Evolutionary conservation across 257 asterid species (phyloP), one percentile per base, ranked within the genome.

Genomic region (Parsonsia alboflavescens): DNA sequence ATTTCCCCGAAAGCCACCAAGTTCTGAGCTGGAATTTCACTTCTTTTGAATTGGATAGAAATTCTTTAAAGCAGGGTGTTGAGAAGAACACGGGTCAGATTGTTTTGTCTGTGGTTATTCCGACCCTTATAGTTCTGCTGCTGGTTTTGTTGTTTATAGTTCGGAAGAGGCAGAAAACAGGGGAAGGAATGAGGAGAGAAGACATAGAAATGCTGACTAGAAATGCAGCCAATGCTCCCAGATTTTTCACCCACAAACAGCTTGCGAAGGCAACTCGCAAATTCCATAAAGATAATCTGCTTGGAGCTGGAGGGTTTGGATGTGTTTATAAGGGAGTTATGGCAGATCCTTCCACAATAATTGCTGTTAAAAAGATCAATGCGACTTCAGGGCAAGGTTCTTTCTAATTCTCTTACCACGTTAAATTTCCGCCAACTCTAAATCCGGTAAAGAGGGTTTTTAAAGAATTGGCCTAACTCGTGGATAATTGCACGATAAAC

Each of bases 251-350:
- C n/a, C 88, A 80, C 71, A 78, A 84, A 77, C 81, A 89, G 72
- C 89, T 91, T 70, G 80, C 89, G 10, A 89, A 73, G 81, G 91
- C 87, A 2, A 91, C 97, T 10, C 56, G 62, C 0, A 72, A 75
- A 50, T 89, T 91, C 48, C 79, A 85, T 77, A 86, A 87, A 63
- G 88, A 85, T 21, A 86, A 86, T 72, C 59, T 91, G 59, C 46
- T 89, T 15, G 93, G 96, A 39, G 80, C 81, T 73, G 93, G 96
- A 42, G 96, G 93, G 12, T 91, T 89, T 70, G 93, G 91, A 44
- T 86, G 92, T 82, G 92, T 91, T 76, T 91, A 85, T 74, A 85
- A 67, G 81, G 93, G 93, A 5, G 76, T 83, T 54, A 3, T 83
- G 2, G 56, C 84, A 3, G 79, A 85, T 73, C 69, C 73, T 71